Evolutionary conservation across 2,329 filamentous ascomycete species (phyloP).

Genomic region (Fusarium tanahbumbuense): DNA sequence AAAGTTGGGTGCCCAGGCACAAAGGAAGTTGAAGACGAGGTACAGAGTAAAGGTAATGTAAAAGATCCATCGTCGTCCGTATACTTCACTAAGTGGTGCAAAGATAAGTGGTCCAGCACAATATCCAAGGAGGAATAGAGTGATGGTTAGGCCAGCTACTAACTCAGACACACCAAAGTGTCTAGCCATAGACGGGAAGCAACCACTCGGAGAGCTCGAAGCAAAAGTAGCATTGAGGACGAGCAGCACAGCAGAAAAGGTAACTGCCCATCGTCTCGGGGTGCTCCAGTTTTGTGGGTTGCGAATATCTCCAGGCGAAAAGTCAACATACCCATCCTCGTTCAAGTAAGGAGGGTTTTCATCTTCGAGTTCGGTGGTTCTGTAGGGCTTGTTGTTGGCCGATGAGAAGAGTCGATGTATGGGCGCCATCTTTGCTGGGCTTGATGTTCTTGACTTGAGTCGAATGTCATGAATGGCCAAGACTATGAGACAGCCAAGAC

Average conservation of each 20-base stretch:
- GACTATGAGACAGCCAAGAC: neutral
- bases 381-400: slow-evolving; percentile 28
- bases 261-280: slow-evolving; percentile 10
- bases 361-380: slow-evolving; percentile 20
- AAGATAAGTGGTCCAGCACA: slow-evolving; percentile 80
- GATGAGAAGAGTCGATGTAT: slow-evolving; percentile 30
- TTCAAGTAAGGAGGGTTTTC: slow-evolving; percentile 21
- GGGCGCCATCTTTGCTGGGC: slow-evolving; percentile 11
- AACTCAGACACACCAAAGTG: slow-evolving; percentile 28
- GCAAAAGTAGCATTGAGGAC: slow-evolving; percentile 30
- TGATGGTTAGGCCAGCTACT: slow-evolving; percentile 29
- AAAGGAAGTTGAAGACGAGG: slow-evolving; percentile 80
- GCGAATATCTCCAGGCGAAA: slow-evolving; percentile 8
- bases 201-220: slow-evolving; percentile 27
- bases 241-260: slow-evolving; percentile 20
- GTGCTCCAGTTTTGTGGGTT: slow-evolving; percentile 25
- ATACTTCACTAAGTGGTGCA: slow-evolving; percentile 78
- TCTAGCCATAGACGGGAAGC: slow-evolving; percentile 19
- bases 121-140: slow-evolving; percentile 41
- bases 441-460: neutral
- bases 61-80: slow-evolving; percentile 72
- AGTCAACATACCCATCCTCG: slow-evolving; percentile 27
- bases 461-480: neutral
- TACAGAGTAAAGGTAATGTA: slow-evolving; percentile 69
- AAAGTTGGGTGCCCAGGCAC: slow-evolving; percentile 78